A percentile compares a stretch with the other conserved stretches of the same genome.
Conservation (phyloP, 208 protist species). For the Crithidia brevicula region DNA sequence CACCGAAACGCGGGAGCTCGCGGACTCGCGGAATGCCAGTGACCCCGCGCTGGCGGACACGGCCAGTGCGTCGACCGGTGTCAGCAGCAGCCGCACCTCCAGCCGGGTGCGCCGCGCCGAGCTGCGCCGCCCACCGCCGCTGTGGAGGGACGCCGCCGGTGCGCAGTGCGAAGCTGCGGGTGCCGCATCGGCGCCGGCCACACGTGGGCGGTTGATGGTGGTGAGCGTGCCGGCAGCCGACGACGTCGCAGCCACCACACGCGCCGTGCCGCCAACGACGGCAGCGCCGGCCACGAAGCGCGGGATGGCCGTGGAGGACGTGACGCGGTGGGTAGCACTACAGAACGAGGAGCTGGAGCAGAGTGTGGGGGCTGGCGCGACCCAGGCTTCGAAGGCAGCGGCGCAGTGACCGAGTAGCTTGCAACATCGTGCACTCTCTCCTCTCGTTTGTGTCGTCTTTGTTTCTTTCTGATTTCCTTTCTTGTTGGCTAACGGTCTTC, state of each 20-base stretch:
- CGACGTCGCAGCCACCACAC: not conserved
- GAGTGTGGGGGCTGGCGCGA: too few relatives aligned
- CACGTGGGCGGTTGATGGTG: not conserved
- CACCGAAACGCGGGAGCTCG: not conserved
- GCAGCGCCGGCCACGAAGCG: not conserved
- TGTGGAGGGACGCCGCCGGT: slow-evolving; percentile 12
- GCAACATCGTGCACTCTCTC: too few relatives aligned
- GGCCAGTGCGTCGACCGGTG: slow-evolving; percentile 5
- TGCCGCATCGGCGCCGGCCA: not conserved
- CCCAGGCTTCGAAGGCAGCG: too few relatives aligned
- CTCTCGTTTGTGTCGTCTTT: too few relatives aligned
- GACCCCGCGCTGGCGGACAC: slow-evolving; percentile 3
- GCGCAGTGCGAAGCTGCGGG: not conserved
- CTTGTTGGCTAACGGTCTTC: too few relatives aligned
- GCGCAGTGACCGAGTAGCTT: too few relatives aligned
- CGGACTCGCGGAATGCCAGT: not conserved
- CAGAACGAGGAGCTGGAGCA: slow-evolving; percentile 17
- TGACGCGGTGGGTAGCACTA: slow-evolving; percentile 12
- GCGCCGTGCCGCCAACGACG: not conserved
- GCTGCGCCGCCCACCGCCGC: slow-evolving; percentile 26
- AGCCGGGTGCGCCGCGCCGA: slow-evolving; percentile 32
- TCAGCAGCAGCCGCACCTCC: slow-evolving; percentile 24
- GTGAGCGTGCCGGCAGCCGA: slow-evolving; percentile 5
- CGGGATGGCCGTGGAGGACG: slow-evolving; percentile 18
- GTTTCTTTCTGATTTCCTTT: too few relatives aligned